A percentile compares a stretch with the other conserved stretches of the same genome.
phyloP scores from a whole-genome alignment of 441 rosid genomes.

The Corymbia calophylla region DNA sequence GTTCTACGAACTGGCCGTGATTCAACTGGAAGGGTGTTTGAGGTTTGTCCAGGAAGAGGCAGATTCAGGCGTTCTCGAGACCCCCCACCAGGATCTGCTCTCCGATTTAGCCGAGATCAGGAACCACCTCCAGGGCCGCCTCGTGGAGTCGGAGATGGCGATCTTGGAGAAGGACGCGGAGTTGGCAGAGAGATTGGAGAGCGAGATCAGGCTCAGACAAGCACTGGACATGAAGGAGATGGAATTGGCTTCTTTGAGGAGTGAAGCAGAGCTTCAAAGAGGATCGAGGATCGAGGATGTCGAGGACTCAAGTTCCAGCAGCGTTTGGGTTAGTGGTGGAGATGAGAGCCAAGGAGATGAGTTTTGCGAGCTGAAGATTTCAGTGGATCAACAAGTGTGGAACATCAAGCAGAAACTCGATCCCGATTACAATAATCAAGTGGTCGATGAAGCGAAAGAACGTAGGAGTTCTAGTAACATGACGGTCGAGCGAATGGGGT shows the following conservation, averaged over 20 bases:
- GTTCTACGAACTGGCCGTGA: slow-evolving; percentile 76
- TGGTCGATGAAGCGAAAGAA: slow-evolving; percentile 13
- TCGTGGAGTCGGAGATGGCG: slow-evolving; percentile 51
- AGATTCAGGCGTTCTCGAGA: slow-evolving; percentile 34
- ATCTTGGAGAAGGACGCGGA: slow-evolving; percentile 71
- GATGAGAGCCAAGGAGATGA: slow-evolving; percentile 33
- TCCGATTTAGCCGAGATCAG: slow-evolving; percentile 51
- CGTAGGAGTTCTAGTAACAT: slow-evolving; percentile 1
- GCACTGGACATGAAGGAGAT: slow-evolving; percentile 48
- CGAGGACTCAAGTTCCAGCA: slow-evolving; percentile 9
- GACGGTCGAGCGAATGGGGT: slow-evolving; percentile 47
- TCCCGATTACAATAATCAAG: slow-evolving; percentile 21
- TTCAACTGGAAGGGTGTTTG: slow-evolving; percentile 71
- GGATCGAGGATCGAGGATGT: slow-evolving; percentile 11
- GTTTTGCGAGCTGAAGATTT: slow-evolving; percentile 52
- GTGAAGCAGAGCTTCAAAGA: slow-evolving; percentile 28
- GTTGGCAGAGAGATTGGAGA: slow-evolving; percentile 36
- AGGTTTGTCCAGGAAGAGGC: slow-evolving; percentile 65
- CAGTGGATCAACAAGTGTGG: slow-evolving; percentile 70
- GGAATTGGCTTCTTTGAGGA: slow-evolving; percentile 51
- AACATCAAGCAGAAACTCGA: slow-evolving; percentile 64
- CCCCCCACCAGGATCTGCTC: slow-evolving; percentile 46
- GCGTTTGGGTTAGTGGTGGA: neutral
- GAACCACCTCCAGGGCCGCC: slow-evolving; percentile 70
- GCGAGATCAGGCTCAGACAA: slow-evolving; percentile 44